These are phyloP conservation scores for Didymosphaeria variabile DNA, from an alignment of 2,329 filamentous ascomycete species.

Conservation along the genomic window DNA sequence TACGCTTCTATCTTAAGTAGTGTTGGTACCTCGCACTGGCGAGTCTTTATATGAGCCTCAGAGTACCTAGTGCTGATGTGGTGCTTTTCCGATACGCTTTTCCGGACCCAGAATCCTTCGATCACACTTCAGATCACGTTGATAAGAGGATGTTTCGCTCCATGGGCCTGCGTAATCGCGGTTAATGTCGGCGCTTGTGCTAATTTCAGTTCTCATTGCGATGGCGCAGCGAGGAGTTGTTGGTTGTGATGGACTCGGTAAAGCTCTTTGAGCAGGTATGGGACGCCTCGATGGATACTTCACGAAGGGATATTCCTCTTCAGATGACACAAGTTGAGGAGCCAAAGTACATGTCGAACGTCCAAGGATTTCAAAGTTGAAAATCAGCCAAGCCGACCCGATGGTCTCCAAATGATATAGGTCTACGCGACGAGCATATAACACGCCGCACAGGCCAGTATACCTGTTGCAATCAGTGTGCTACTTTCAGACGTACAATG, in stretches of 20 bases:
- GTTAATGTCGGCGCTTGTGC: no score
- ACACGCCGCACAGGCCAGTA: not conserved
- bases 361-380: not conserved
- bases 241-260: no score
- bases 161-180: no score
- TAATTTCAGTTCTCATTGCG: no score
- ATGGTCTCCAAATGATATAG: not conserved
- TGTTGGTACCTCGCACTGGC: not conserved
- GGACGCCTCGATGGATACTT: not conserved
- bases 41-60: not conserved
- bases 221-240: no score
- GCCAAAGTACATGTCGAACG: no score
- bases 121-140: not conserved
- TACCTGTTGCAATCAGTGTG: not conserved
- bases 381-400: not conserved
- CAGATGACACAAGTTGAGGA: not conserved
- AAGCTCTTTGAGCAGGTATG: not conserved
- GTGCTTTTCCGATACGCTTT: not conserved
- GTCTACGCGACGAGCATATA: not conserved
- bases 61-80: not conserved
- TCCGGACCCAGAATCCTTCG: not conserved
- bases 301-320: not conserved
- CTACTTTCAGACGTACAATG: not conserved
- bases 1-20: not conserved
- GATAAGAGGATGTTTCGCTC: no score